Evolutionary conservation across 140 eudicot genomes (phyloP), one percentile per base, ranked within the genome.

Genomic region (Oenanthe javanica): DNA sequence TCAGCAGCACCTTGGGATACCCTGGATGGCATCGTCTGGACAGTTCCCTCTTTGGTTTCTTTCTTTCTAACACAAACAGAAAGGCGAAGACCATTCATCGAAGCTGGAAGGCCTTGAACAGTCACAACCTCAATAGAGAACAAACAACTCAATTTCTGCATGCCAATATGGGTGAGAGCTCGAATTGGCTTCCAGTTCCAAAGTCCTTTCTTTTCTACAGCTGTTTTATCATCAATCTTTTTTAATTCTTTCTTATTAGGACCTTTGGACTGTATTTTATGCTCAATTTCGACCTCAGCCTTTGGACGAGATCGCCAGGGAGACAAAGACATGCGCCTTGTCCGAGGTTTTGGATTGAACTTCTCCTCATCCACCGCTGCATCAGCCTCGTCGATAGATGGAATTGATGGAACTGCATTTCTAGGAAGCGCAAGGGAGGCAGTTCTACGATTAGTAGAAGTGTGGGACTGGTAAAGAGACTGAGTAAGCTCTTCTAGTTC

Each of bases 1-100:
- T 95, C 99, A n/a, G 99, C 97, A 42, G 97, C 97, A n/a, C 95
- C 97, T 42, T 95, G 95, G 14, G 97, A 88, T 42, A 95, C 99
- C 78, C 99, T 87, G 11, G 99, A 92, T 13, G 99, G 99, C 99
- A 95, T 95, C 3, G 99, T 95, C 76, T 95, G 94, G 21, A 95
- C 97, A 6, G 91, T 94, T 4, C 99, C 97, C 2, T 92, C 97
- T 69, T 86, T 95, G 8, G 89, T 89, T 79, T 95, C 99, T 83
- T 95, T 92, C 81, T 95, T 95, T 50, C 97, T 82, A 3, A 92
- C 97, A 43, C 93, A 95, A 80, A 95, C 97, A 10, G 93, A 84
- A 9, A 95, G 82, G 19, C 99, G 91, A 45, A 95, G 97, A 3
- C 99, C 99, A 72, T 92, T 95, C 97, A 95, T 95, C 0, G 99